These are phyloP conservation scores for Picochlorum sp. DNA, from an alignment of 139 green algal genomes.

Conservation along the genomic window DNA sequence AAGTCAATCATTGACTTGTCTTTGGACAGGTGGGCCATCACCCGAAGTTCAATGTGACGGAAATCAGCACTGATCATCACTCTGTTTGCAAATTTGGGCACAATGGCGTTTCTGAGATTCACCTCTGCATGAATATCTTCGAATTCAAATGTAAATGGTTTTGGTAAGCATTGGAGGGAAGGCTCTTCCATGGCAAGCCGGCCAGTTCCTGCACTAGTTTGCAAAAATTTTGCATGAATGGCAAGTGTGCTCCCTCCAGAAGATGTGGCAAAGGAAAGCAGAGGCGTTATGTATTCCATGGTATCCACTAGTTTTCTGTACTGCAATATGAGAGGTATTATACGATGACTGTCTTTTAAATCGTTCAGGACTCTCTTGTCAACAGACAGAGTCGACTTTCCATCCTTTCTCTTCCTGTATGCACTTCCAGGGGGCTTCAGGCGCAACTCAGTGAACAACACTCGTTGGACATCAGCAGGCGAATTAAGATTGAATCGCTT, in stretches of 20 bases:
- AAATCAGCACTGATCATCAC: slow-evolving; percentile 63
- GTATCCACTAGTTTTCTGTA: slow-evolving; percentile 49
- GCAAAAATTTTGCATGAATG: slow-evolving; percentile 32
- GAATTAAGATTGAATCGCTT: neutral
- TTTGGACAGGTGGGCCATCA: slow-evolving; percentile 80
- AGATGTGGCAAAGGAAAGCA: neutral
- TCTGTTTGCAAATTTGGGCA: slow-evolving; percentile 1
- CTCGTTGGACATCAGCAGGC: neutral
- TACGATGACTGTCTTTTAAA: slow-evolving; percentile 34
- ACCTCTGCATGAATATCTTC: neutral
- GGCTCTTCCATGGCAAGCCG: slow-evolving; percentile 72
- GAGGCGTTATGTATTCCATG: neutral
- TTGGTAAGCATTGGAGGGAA: slow-evolving; percentile 55
- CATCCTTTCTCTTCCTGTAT: slow-evolving; percentile 6
- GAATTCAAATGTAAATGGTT: slow-evolving; percentile 18
- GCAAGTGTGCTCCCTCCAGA: neutral
- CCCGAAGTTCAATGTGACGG: slow-evolving; percentile 74
- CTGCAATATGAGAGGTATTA: slow-evolving; percentile 53
- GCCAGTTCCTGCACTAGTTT: slow-evolving; percentile 64
- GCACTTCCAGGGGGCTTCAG: slow-evolving; percentile 9
- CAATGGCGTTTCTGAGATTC: slow-evolving; percentile 3
- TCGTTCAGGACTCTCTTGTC: slow-evolving; percentile 40
- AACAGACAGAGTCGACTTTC: neutral
- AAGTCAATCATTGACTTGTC: slow-evolving; percentile 48
- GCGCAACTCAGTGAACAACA: slow-evolving; percentile 9